Conservation (phyloP, 2,329 filamentous ascomycete genomes). For the Talaromyces sp. region DNA sequence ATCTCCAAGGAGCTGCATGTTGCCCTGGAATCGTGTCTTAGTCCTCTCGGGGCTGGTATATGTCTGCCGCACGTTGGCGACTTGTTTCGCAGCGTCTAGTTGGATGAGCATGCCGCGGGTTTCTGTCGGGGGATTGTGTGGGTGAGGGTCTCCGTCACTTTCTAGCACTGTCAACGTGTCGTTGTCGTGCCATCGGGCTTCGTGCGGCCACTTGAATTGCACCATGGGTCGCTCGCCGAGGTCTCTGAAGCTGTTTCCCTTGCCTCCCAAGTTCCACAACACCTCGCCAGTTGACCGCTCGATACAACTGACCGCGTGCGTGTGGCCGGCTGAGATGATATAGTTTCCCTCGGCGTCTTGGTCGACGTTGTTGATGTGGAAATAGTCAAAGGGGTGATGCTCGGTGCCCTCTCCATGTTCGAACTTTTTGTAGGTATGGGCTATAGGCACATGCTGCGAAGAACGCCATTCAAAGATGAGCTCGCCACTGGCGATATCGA, state of each 20-base stretch:
- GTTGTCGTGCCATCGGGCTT: conserved; percentile 16
- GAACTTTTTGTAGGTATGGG: conserved; percentile 17
- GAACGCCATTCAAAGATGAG: conserved; percentile 45
- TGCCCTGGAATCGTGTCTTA: conserved; percentile 21
- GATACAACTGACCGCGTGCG: conserved; percentile 44
- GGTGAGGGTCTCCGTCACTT: conserved; percentile 19
- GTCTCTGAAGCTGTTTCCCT: conserved; percentile 4
- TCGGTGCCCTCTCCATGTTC: conserved; percentile 15
- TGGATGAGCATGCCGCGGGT: conserved; percentile 1
- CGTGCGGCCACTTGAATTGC: conserved; percentile 9
- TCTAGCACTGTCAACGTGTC: conserved; percentile 34
- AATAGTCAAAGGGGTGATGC: conserved; percentile 45
- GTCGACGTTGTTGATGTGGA: conserved; percentile 53
- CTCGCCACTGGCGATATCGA: conserved; percentile 37
- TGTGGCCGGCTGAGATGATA: conserved; percentile 49
- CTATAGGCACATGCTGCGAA: conserved; percentile 37
- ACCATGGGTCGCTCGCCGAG: neutral
- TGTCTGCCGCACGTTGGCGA: neutral
- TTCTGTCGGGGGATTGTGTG: neutral
- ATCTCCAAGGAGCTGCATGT: conserved; percentile 33
- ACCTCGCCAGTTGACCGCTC: conserved; percentile 42
- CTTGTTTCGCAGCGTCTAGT: neutral
- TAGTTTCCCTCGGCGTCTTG: conserved; percentile 49
- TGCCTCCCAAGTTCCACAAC: conserved; percentile 47
- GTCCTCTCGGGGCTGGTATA: neutral